Evolutionary conservation across 2,329 filamentous ascomycete genomes (phyloP), one percentile per base, ranked within the genome.

Genomic region (Sarocladium strictum): DNA sequence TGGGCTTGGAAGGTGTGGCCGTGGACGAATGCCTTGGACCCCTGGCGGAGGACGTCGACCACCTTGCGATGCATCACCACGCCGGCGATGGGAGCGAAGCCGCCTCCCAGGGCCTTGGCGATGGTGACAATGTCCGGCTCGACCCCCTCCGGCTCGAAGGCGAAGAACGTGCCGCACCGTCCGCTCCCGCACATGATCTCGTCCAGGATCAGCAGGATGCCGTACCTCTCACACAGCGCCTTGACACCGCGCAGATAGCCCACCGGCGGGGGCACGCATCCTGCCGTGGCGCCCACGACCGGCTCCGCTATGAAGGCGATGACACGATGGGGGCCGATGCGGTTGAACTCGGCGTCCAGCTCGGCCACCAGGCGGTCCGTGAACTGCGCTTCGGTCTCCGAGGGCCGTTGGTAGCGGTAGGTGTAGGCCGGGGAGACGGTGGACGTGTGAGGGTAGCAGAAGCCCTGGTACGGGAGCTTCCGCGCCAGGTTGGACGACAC

Each of bases 151-250:
- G 56, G 56, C 49, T 58, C 55, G 49, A 59, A 61, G 1, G 83
- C 80, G 66, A 88, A 79, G 60, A 87, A 67, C 5, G 73, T 80
- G 0, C 83, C 84, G 0, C 75, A 78, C 2, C 84, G 76, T 2
- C 84, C 84, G 67, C 81, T 80, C 10, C 85, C 85, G 51, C 79
- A 85, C 86, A 90, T 90, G 56, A 90, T 77, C 64, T 83, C 77
- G 54, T 83, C 80, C 0, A 81, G 58, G n/a, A 81, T 73, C 4
- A 84, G 69, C 2, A 85, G 70, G 0, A 78, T 76, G 2, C 77
- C 78, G 55, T 84, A 69, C 54, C 75, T 75, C 21, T 78, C 71
- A 62, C 83, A 85, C 0, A 86, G 70, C 0, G 65, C 63, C 53
- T 76, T 72, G 56, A 83, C 71, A 9, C 75, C 77, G n/a, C 70